These are phyloP conservation scores for Cenchrus americanus DNA, from an alignment of 176 grass and related monocot species.

Conservation along the genomic window DNA sequence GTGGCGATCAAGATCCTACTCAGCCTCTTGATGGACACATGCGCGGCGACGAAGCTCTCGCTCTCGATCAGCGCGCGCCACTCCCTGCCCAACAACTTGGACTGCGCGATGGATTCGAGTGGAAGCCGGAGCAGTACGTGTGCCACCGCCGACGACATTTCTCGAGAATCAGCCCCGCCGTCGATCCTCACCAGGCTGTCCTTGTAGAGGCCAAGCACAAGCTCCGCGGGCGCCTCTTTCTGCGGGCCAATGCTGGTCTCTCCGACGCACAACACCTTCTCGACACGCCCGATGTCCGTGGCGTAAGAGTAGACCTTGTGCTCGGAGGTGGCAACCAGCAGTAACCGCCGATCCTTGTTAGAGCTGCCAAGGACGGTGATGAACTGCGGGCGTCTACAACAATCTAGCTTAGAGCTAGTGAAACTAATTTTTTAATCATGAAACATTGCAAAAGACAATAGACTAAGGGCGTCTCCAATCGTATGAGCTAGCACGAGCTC, in stretches of 20 bases:
- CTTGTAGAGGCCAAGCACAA: constrained; percentile 11
- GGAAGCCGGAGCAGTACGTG: constrained; percentile 24
- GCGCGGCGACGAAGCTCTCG: not conserved
- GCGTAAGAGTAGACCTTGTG: constrained; percentile 9
- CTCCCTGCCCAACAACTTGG: constrained; percentile 9
- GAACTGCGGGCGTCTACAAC: constrained; percentile 35
- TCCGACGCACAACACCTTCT: not conserved
- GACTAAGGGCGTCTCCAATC: no score
- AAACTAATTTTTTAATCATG: no score
- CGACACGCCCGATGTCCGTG: not conserved
- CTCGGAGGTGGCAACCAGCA: constrained; percentile 24
- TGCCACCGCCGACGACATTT: not conserved
- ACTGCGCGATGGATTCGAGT: not conserved
- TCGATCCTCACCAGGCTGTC: not conserved
- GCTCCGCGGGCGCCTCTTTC: not conserved
- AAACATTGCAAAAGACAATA: no score
- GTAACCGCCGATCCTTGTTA: not conserved
- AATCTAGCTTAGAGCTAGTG: no score
- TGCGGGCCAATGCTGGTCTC: not conserved
- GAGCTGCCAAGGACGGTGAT: constrained; percentile 29
- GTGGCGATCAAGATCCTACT: not conserved
- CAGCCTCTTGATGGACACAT: not conserved
- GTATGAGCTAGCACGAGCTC: no score
- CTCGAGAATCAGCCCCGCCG: not conserved
- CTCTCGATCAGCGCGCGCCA: constrained; percentile 26